These are phyloP conservation scores for Apiosordaria backusii DNA, from an alignment of 495 filamentous ascomycete species.

Conservation along the genomic window DNA sequence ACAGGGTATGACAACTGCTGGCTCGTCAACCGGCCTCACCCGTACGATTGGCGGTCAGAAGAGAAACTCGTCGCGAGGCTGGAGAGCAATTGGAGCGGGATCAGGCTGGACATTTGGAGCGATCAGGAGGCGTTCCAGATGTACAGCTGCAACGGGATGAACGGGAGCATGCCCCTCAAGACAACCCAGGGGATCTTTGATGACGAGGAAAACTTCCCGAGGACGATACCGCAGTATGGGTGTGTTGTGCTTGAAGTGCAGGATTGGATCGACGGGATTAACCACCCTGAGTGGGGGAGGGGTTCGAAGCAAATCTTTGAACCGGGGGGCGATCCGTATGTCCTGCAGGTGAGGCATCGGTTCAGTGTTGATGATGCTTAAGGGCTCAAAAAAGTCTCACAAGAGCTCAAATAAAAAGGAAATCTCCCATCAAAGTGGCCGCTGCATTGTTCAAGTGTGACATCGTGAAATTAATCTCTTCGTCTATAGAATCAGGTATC, in stretches of 20 bases:
- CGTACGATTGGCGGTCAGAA: conserved; percentile 55
- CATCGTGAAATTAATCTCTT: not conserved
- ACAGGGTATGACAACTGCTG: conserved; percentile 66
- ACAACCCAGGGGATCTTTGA: conserved; percentile 55
- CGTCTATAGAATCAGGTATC: not conserved
- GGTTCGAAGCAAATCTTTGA: conserved; percentile 57
- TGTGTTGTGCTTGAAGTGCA: conserved; percentile 68
- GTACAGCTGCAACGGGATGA: conserved; percentile 69
- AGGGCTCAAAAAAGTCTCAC: too few relatives aligned
- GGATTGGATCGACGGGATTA: conserved; percentile 80
- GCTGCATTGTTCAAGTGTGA: not conserved
- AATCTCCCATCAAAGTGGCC: not conserved
- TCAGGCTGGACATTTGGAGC: conserved; percentile 66
- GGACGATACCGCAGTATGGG: conserved; percentile 61
- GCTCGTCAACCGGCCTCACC: conserved; percentile 39
- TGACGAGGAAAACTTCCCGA: conserved; percentile 36
- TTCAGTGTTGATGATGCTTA: conserved; percentile 37
- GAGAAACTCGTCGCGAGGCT: conserved; percentile 57
- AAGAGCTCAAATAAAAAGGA: not conserved
- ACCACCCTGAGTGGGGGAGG: conserved; percentile 73
- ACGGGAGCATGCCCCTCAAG: conserved; percentile 63
- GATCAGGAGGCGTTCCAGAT: conserved; percentile 78
- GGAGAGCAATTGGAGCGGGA: conserved; percentile 62
- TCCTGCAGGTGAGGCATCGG: conserved; percentile 62
- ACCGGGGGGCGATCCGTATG: conserved; percentile 59